A percentile compares a stretch with the other conserved stretches of the same genome.
Conservation (phyloP, 495 filamentous ascomycete genomes). For the Penicillium manginii region DNA sequence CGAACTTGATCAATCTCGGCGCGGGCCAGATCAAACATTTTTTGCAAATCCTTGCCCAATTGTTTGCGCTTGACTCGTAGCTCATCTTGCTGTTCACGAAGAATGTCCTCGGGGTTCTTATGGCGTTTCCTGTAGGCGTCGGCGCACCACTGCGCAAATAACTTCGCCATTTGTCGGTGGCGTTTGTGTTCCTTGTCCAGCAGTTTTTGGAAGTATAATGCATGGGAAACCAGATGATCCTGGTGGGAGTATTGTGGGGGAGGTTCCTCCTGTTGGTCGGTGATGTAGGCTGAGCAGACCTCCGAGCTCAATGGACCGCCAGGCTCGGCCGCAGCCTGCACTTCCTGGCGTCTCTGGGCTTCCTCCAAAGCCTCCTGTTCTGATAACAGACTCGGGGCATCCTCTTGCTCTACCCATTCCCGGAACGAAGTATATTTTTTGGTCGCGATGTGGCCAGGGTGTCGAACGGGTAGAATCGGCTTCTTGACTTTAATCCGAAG, state of each 20-base stretch:
- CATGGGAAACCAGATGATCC: slow-evolving; percentile 83
- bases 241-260: slow-evolving; percentile 79
- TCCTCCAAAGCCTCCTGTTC: slow-evolving; percentile 61
- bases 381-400: slow-evolving; percentile 40
- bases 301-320: slow-evolving; percentile 75
- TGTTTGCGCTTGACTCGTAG: slow-evolving; percentile 65
- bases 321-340: slow-evolving; percentile 70
- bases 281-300: slow-evolving; percentile 73
- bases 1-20: slow-evolving; percentile 74
- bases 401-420: slow-evolving; percentile 60
- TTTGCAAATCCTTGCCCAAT: slow-evolving; percentile 68
- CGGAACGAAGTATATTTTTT: slow-evolving; percentile 55
- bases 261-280: slow-evolving; percentile 74
- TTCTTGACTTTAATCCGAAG: slow-evolving; percentile 58
- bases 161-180: slow-evolving; percentile 58
- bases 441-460: slow-evolving; percentile 54
- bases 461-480: slow-evolving; percentile 53
- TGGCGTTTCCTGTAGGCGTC: slow-evolving; percentile 51
- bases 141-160: slow-evolving; percentile 50
- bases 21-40: slow-evolving; percentile 79
- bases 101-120: slow-evolving; percentile 49
- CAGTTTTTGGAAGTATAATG: slow-evolving; percentile 75
- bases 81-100: slow-evolving; percentile 52
- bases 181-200: slow-evolving; percentile 75
- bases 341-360: slow-evolving; percentile 53